A percentile compares a stretch with the other conserved stretches of the same genome.
Conservation (phyloP, 768 basidiomycete genomes). For the Mycena filopes region DNA sequence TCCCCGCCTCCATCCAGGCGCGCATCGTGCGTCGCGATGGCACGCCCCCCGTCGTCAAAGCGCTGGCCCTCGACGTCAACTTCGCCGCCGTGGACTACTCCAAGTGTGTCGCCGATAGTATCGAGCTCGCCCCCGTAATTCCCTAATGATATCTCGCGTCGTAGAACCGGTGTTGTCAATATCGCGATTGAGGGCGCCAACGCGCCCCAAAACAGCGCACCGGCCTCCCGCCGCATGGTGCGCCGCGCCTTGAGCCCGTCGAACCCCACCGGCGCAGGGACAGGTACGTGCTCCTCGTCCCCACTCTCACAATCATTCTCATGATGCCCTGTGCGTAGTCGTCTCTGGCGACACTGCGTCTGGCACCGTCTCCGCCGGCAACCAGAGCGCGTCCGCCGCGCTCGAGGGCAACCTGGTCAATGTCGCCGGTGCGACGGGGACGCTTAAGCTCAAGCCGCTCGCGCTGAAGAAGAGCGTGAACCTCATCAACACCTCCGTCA, state of each 20-base stretch:
- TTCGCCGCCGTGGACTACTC: slow-evolving; percentile 20
- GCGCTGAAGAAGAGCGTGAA: slow-evolving; percentile 16
- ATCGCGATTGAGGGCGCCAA: slow-evolving; percentile 26
- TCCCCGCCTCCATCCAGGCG: slow-evolving; percentile 1
- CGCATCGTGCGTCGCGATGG: slow-evolving; percentile 16
- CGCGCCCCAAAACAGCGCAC: slow-evolving; percentile 13
- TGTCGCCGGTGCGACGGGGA: background rate
- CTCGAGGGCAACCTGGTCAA: too few relatives aligned
- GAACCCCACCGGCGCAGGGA: too few relatives aligned
- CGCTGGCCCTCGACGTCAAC: slow-evolving; percentile 26
- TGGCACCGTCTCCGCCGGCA: background rate
- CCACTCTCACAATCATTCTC: too few relatives aligned
- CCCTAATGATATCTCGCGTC: background rate
- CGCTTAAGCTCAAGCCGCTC: slow-evolving; percentile 5
- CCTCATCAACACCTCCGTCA: slow-evolving; percentile 8
- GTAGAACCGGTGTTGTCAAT: slow-evolving; percentile 16
- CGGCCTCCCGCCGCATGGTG: too few relatives aligned
- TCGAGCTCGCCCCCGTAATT: background rate
- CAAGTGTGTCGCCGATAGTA: slow-evolving; percentile 1
- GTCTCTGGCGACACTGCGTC: too few relatives aligned
- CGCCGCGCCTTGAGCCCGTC: too few relatives aligned
- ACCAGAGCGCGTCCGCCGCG: background rate
- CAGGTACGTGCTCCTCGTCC: too few relatives aligned
- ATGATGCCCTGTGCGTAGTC: too few relatives aligned
- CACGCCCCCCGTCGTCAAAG: slow-evolving; percentile 20